Conservation (phyloP, 805 yeast genomes). For the Martiniozyma abietophila region DNA sequence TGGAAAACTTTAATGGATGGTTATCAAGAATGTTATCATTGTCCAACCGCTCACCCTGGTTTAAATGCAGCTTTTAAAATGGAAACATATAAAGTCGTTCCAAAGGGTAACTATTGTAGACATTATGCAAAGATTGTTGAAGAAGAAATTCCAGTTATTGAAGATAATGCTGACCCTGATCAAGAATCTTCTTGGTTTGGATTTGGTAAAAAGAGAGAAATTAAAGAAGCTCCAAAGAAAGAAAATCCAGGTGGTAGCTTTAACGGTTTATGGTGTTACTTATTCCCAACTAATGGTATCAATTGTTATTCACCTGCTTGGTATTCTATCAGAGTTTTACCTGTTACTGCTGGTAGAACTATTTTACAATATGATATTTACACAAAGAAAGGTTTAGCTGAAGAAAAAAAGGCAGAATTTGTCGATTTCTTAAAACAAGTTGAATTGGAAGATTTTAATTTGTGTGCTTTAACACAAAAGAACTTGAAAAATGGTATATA, state of each 20-base stretch:
- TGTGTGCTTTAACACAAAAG: conserved; percentile 51
- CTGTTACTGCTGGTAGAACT: conserved; percentile 44
- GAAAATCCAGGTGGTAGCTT: conserved; percentile 51
- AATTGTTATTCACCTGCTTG: conserved; percentile 62
- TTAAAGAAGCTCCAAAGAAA: conserved; percentile 21
- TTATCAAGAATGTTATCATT: conserved; percentile 59
- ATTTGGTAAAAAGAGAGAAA: conserved; percentile 28
- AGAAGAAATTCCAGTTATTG: conserved; percentile 23
- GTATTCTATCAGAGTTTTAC: conserved; percentile 54
- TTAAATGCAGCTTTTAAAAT: conserved; percentile 46
- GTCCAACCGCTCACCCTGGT: conserved; percentile 63
- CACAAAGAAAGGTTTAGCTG: conserved; percentile 48
- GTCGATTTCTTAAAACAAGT: conserved; percentile 55
- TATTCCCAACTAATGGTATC: conserved; percentile 51
- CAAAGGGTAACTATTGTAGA: conserved; percentile 49
- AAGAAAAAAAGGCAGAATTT: conserved; percentile 47
- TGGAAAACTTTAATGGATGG: conserved; percentile 65
- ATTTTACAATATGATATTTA: conserved; percentile 52
- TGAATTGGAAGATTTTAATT: conserved; percentile 52
- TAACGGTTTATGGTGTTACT: conserved; percentile 55
- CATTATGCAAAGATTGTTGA: conserved; percentile 49
- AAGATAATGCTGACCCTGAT: conserved; percentile 26
- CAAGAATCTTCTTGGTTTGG: conserved; percentile 45
- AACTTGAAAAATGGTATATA: conserved; percentile 54
- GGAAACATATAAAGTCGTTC: conserved; percentile 59